A percentile compares a stretch with the other conserved stretches of the same genome.
Conservation (phyloP, 2,329 filamentous ascomycete genomes). For the Cyphellophora europaea region DNA sequence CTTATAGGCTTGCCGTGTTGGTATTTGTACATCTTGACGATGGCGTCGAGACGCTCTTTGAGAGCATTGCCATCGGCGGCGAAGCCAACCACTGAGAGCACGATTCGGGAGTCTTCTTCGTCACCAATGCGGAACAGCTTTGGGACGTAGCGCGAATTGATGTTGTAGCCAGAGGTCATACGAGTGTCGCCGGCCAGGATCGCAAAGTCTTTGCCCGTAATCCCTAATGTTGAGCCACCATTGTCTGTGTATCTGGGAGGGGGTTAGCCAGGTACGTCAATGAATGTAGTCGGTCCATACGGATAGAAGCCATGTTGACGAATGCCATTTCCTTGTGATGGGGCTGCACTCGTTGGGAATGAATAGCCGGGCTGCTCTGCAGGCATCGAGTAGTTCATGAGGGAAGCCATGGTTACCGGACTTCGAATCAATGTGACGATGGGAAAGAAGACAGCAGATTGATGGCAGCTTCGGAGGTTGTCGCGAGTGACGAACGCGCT, state of each 20-base stretch:
- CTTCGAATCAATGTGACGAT: too few relatives aligned
- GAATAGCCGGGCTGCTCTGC: slow-evolving; percentile 50
- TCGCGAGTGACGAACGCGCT: too few relatives aligned
- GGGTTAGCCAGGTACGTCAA: background rate
- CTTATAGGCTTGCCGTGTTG: slow-evolving; percentile 95
- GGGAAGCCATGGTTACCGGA: slow-evolving; percentile 53
- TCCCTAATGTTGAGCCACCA: slow-evolving; percentile 90
- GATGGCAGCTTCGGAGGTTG: too few relatives aligned
- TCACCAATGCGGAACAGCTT: slow-evolving; percentile 98
- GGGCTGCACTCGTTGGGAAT: slow-evolving; percentile 43
- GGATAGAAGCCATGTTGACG: slow-evolving; percentile 83
- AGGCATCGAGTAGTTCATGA: slow-evolving; percentile 40
- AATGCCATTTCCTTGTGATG: slow-evolving; percentile 36
- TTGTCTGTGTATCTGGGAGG: slow-evolving; percentile 75
- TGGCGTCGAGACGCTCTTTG: slow-evolving; percentile 83
- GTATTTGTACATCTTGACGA: slow-evolving; percentile 99
- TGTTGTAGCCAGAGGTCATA: slow-evolving; percentile 92
- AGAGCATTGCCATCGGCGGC: slow-evolving; percentile 89
- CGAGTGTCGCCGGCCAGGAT: slow-evolving; percentile 97
- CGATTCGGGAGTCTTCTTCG: slow-evolving; percentile 72
- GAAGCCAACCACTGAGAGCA: slow-evolving; percentile 91
- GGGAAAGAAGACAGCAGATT: too few relatives aligned
- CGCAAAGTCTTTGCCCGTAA: slow-evolving; percentile 86
- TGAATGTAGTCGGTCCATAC: slow-evolving; percentile 46
- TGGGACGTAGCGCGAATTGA: slow-evolving; percentile 91